Base-by-base conservation (phyloP, 345 rosid genomes). In the Syzygium jambos region DNA sequence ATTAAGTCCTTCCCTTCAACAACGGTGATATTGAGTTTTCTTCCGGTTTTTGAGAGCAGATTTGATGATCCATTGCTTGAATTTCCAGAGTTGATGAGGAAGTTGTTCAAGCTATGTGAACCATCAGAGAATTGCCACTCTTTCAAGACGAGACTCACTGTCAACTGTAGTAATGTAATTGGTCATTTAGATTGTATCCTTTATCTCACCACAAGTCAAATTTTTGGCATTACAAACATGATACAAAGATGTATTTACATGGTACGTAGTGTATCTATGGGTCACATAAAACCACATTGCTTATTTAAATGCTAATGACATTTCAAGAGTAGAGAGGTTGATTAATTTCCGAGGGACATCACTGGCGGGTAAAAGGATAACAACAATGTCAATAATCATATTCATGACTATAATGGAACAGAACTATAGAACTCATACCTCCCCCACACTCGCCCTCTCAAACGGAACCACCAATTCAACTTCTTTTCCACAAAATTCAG, bases 121-220 rank as follows among this genome's bases (percentile, higher is more conserved):
- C 99, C 98, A 49, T 95, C 99, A 52, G 99, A 94, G 91, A 95
- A 98, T 91, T 95, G 99, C 99, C 99, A 98, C 88, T 96, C 99
- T 91, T 98, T 96, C 85, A 98, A 46, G 77, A 96, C 92, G 86
- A 98, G 94, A 93, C 88, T 91, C 57, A 98, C 97, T 0, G 93
- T 93, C 92, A 98, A 92, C 99, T 97, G 93, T 85, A 90, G 84
- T 88, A 89, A 23, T 52, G 80, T 73, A 9, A 22, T 73, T 7
- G 14, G 80, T 73, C 80, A 34, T 73, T 85, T 22, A 73, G 25
- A 73, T 73, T 0, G 49, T 11, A 73, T 34, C 49, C 80, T 73
- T 56, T 73, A 73, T 73, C 46, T 34, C 80, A 73, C 80, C 80
- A 34, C 80, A 34, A 19, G 4, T 73, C 38, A 73, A 41, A 73